Evolutionary conservation across 768 basidiomycete species (phyloP), one percentile per base, ranked within the genome.

Genomic region (Tubosaeta brunneosetosa): DNA sequence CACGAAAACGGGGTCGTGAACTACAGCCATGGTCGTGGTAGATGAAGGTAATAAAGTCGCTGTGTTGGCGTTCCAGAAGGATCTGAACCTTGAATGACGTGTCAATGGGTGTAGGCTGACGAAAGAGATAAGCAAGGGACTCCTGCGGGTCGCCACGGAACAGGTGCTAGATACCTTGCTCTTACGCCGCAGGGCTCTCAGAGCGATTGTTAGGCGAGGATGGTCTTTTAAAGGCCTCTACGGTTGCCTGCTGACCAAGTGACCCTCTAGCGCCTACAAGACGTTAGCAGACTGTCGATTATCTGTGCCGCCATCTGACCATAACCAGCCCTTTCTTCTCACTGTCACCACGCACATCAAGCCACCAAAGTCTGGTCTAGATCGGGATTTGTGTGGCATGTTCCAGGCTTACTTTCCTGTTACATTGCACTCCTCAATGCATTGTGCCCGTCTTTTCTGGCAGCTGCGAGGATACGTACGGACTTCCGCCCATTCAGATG

Each of bases 401-500:
- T 9, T n/a, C 25, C 27, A 29, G 16, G 12, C 52, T 40, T 47
- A 38, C 42, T 53, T 54, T 52, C 57, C 65, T 33, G 62, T 58
- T 40, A 61, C 40, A 64, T 53, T 14, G 75, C 73, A 16, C 57
- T 61, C 22, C 66, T 71, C 54, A 88, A 71, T 53, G 83, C 79
- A 34, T 89, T 22, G 80, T 2, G 86, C 83, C 1, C 36, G 87
- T 79, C 31, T 80, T 77, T 51, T 81, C 80, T 2, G 71, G 70
- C 33, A 81, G 71, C 55, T 85, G 60, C 62, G 85, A 86, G 69
- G 92, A 92, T 40, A 84, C 74, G 29, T 22, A 79, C 72, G 17
- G 84, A 83, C 65, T 76, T 81, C 27, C 75, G 70, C 14, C 81
- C 82, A 51, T 79, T 82, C 14, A 88, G 86, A 51, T 84, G 72